These are phyloP conservation scores for Periglandula ipomoeae DNA, from an alignment of 2,329 filamentous ascomycete species.

Conservation along the genomic window DNA sequence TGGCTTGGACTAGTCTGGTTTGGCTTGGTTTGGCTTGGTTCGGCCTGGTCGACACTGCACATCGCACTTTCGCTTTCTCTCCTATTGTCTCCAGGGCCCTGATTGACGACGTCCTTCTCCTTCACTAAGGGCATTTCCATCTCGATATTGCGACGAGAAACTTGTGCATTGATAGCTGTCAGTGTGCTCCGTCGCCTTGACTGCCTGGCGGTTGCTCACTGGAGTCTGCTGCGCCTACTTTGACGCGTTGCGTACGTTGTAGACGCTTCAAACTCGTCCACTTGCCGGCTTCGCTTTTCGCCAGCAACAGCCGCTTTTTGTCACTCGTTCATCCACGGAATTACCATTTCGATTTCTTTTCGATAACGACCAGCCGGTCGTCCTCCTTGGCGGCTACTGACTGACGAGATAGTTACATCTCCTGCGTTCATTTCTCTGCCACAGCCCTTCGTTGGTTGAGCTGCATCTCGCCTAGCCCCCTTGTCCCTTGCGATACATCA, in stretches of 20 bases:
- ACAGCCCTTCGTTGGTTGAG: neutral
- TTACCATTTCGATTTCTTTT: neutral
- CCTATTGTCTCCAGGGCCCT: neutral
- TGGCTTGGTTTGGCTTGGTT: too few species aligned
- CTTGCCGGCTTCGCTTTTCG: too few species aligned
- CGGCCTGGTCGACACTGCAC: neutral
- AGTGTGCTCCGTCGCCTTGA: slow-evolving; percentile 1
- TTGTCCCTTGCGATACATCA: neutral
- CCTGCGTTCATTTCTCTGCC: neutral
- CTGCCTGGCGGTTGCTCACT: slow-evolving; percentile 1
- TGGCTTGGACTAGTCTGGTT: too few species aligned
- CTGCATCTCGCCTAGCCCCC: neutral
- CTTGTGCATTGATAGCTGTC: slow-evolving; percentile 2
- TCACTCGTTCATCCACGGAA: slow-evolving; percentile 6
- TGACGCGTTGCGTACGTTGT: slow-evolving; percentile 2
- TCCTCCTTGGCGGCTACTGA: neutral
- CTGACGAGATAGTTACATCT: neutral
- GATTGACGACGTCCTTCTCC: neutral
- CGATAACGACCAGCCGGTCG: neutral
- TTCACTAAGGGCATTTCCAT: neutral
- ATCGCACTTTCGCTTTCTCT: neutral
- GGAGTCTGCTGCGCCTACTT: neutral
- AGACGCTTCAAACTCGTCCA: neutral
- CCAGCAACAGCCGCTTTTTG: too few species aligned
- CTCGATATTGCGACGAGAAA: slow-evolving; percentile 2